These are phyloP conservation scores for Nitzschia sp. DNA, from an alignment of 108 stramenopile genomes.

Conservation along the genomic window DNA sequence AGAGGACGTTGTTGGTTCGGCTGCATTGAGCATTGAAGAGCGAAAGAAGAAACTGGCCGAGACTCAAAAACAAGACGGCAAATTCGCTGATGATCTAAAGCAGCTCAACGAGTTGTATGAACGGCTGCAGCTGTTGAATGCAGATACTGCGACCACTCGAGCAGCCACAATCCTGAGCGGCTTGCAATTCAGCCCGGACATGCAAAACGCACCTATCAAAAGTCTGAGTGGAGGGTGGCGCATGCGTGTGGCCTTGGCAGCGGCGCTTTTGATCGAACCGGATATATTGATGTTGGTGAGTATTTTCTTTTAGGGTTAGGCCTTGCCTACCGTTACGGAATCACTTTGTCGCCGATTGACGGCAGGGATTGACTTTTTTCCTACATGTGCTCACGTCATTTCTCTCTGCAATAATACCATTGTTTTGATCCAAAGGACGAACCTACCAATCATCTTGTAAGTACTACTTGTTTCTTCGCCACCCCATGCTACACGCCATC, in stretches of 20 bases:
- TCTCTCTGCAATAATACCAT: too few relatives aligned
- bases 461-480: background rate
- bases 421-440: too few relatives aligned
- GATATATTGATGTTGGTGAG: conserved; percentile 40
- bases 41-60: conserved; percentile 54
- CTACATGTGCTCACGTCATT: background rate
- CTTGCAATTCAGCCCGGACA: conserved; percentile 89
- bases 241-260: conserved; percentile 97
- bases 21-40: conserved; percentile 43
- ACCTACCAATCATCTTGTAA: conserved; percentile 66
- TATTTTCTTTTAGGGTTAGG: background rate
- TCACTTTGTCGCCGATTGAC: too few relatives aligned
- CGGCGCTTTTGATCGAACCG: conserved; percentile 69
- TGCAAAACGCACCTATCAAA: conserved; percentile 88
- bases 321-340: too few relatives aligned
- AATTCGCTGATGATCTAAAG: conserved; percentile 72
- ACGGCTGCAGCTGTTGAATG: conserved; percentile 79
- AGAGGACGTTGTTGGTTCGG: conserved; percentile 12
- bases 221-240: conserved; percentile 95
- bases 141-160: conserved; percentile 89
- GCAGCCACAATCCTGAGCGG: conserved; percentile 90
- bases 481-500: too few relatives aligned
- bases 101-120: conserved; percentile 88
- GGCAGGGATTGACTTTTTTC: too few relatives aligned
- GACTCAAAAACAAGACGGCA: conserved; percentile 43